Evolutionary conservation across 306 rosid genomes (phyloP).

Genomic region (Clitoria ternatea): DNA sequence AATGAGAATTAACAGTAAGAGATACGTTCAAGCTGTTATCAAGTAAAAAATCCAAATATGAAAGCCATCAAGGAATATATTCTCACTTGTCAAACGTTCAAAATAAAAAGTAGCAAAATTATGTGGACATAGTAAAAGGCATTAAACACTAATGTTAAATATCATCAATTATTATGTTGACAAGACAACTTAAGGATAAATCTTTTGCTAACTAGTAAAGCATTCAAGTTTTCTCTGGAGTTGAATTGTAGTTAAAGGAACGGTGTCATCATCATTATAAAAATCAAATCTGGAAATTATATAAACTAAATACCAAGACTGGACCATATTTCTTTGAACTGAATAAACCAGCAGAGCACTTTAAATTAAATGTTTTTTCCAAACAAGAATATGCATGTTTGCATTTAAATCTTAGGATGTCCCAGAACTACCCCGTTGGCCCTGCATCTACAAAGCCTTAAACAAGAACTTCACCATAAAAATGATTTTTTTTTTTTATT

Average conservation of each 20-base stretch:
- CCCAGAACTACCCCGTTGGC: background rate
- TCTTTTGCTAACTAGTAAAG: background rate
- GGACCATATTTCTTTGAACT: background rate
- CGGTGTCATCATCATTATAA: background rate
- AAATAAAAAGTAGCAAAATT: background rate
- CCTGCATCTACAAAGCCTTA: background rate
- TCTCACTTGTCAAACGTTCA: background rate
- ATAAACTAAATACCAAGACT: background rate
- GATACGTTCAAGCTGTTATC: background rate
- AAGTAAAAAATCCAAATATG: background rate
- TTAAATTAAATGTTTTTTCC: background rate
- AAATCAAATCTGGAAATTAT: background rate
- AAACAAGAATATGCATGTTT: background rate
- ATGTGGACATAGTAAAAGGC: background rate
- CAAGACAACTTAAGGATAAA: slow-evolving; percentile 8
- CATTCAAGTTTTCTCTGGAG: background rate
- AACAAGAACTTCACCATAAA: background rate
- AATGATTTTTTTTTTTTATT: background rate
- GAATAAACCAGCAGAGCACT: slow-evolving; percentile 2
- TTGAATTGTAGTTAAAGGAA: background rate
- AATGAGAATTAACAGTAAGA: background rate
- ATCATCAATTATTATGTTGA: background rate
- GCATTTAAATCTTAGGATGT: background rate
- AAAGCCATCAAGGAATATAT: slow-evolving; percentile 4
- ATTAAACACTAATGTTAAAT: background rate